A percentile compares a stretch with the other conserved stretches of the same genome.
phyloP scores from a whole-genome alignment of 345 rosid species.

The Lenwebbia sp. region DNA sequence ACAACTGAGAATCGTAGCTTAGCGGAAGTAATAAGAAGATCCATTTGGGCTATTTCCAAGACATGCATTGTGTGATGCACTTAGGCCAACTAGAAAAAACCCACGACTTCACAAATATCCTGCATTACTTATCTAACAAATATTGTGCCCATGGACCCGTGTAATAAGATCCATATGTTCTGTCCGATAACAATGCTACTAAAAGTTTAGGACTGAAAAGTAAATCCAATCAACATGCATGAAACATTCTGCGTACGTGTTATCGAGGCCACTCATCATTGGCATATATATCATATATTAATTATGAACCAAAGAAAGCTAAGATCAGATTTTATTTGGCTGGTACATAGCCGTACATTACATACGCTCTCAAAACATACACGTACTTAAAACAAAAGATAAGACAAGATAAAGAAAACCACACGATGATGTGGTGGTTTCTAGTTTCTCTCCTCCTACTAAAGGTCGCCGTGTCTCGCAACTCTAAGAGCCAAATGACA shows the following conservation, averaged over 20 bases:
- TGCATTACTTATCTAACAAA: too few relatives aligned
- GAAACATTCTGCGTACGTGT: not conserved
- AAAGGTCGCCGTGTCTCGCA: not conserved
- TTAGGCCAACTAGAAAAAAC: too few relatives aligned
- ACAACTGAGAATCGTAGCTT: too few relatives aligned
- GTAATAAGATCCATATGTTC: too few relatives aligned
- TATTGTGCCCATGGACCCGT: too few relatives aligned
- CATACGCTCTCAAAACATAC: not conserved
- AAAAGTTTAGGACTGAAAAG: too few relatives aligned
- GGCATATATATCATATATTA: not conserved
- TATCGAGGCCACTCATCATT: not conserved
- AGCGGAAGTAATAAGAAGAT: too few relatives aligned
- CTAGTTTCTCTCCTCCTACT: not conserved
- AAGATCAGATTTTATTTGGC: not conserved
- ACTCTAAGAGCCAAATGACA: not conserved
- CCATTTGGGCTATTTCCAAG: too few relatives aligned
- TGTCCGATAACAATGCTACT: too few relatives aligned
- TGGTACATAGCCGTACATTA: not conserved
- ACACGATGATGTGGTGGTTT: constrained; percentile 7
- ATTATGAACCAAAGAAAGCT: not conserved
- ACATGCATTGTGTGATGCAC: too few relatives aligned
- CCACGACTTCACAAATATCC: too few relatives aligned
- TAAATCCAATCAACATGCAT: not conserved
- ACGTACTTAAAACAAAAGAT: not conserved
- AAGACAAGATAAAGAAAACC: not conserved